Evolutionary conservation across 345 rosid genomes (phyloP).

Genomic region (Noccaea bulbosa): DNA sequence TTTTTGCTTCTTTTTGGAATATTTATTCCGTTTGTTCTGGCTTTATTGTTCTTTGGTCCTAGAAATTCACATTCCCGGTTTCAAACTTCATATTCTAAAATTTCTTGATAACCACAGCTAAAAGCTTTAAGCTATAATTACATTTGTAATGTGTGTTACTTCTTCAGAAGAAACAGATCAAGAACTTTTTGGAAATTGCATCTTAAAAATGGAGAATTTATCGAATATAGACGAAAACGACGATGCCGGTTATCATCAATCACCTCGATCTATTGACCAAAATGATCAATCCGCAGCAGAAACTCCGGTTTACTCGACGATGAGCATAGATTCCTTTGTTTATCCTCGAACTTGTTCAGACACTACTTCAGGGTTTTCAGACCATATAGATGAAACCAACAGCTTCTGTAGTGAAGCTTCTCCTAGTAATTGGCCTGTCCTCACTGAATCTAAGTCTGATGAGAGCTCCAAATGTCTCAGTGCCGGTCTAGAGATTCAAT

Average conservation of each 20-base stretch:
- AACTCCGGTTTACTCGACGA: conserved; percentile 62
- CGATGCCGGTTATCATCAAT: conserved; percentile 57
- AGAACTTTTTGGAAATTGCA: conserved; percentile 1
- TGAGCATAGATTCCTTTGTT: conserved; percentile 64
- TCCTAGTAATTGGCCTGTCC: conserved; percentile 59
- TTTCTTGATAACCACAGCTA: conserved; percentile 35
- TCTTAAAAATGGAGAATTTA: conserved; percentile 52
- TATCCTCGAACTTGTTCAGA: conserved; percentile 72
- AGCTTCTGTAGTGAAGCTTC: conserved; percentile 73
- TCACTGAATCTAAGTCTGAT: conserved; percentile 45
- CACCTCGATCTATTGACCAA: conserved; percentile 59
- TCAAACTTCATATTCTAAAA: conserved; percentile 34
- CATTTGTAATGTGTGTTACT: not conserved
- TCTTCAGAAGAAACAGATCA: conserved; percentile 31
- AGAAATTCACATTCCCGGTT: conserved; percentile 31
- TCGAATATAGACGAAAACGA: conserved; percentile 54
- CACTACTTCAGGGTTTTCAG: conserved; percentile 73
- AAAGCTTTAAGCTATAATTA: conserved; percentile 20
- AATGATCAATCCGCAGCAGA: conserved; percentile 59
- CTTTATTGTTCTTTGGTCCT: conserved; percentile 33
- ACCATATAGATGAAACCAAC: conserved; percentile 62
- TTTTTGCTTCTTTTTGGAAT: conserved; percentile 24
- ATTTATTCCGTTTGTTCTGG: conserved; percentile 19
- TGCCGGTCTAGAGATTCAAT: conserved; percentile 47
- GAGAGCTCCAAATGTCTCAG: conserved; percentile 43